Evolutionary conservation across 2,329 filamentous ascomycete genomes (phyloP).

Genomic region (Ceratocystis cubensis): DNA sequence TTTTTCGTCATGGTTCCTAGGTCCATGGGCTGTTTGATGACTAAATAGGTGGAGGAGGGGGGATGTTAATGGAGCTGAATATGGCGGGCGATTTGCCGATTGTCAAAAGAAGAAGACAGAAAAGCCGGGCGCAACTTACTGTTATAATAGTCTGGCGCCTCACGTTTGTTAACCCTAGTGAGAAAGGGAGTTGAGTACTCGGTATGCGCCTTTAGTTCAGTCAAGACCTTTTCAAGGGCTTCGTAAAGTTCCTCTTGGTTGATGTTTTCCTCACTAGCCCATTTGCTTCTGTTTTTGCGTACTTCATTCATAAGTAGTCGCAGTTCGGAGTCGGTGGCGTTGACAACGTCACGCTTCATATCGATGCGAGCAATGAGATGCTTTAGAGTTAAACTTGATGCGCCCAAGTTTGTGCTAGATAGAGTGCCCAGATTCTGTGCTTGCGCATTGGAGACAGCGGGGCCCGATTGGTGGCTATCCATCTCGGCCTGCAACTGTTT

Average conservation of each 20-base stretch:
- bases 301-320: slow-evolving; percentile 93
- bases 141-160: slow-evolving; percentile 89
- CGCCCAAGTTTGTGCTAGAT: slow-evolving; percentile 86
- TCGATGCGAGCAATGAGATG: slow-evolving; percentile 95
- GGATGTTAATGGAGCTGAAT: slow-evolving; percentile 22
- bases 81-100: background rate
- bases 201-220: slow-evolving; percentile 91
- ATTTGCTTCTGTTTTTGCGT: slow-evolving; percentile 94
- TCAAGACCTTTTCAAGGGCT: slow-evolving; percentile 89
- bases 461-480: slow-evolving; percentile 49
- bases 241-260: slow-evolving; percentile 97
- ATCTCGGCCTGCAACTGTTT: slow-evolving; percentile 93
- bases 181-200: slow-evolving; percentile 96
- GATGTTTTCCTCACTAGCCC: slow-evolving; percentile 95
- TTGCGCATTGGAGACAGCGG: slow-evolving; percentile 41
- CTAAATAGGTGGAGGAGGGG: slow-evolving; percentile 31
- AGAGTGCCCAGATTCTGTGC: slow-evolving; percentile 50
- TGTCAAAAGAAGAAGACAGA: background rate
- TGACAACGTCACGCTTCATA: slow-evolving; percentile 76
- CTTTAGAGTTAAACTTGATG: slow-evolving; percentile 90
- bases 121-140: slow-evolving; percentile 42
- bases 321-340: slow-evolving; percentile 84
- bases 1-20: slow-evolving; percentile 98
- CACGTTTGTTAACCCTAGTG: slow-evolving; percentile 87
- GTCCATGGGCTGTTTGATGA: slow-evolving; percentile 96